Conservation (phyloP, 805 yeast species). For the Teunomyces pallodes region DNA sequence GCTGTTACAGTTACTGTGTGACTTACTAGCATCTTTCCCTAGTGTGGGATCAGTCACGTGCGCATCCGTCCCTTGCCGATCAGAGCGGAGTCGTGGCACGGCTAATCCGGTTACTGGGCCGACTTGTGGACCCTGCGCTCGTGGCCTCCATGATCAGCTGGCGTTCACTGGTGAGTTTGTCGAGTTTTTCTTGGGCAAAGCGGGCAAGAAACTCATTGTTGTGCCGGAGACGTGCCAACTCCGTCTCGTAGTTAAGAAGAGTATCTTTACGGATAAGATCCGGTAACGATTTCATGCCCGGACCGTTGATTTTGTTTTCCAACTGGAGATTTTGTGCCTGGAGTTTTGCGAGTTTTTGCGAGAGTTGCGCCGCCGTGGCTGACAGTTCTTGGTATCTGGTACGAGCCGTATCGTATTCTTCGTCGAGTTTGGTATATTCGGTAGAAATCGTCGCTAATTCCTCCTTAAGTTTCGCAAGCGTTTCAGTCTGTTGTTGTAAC, state of each 20-base stretch:
- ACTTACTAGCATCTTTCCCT: too few species aligned
- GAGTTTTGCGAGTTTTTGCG: constrained; percentile 17
- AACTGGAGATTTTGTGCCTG: constrained; percentile 19
- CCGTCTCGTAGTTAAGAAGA: constrained; percentile 23
- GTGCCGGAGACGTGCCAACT: constrained; percentile 21
- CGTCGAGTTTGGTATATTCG: constrained; percentile 24
- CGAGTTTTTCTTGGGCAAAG: constrained; percentile 31
- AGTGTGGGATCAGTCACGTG: neutral
- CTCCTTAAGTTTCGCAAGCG: constrained; percentile 21
- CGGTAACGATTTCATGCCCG: constrained; percentile 36
- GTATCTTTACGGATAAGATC: constrained; percentile 33
- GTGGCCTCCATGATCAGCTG: constrained; percentile 27
- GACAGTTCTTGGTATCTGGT: constrained; percentile 34
- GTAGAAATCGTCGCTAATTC: constrained; percentile 22
- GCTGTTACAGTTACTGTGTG: too few species aligned
- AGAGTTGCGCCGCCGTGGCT: constrained; percentile 29
- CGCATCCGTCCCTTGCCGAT: neutral
- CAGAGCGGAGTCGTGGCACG: constrained; percentile 39
- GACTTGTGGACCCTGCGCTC: constrained; percentile 24
- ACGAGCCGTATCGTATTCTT: constrained; percentile 30
- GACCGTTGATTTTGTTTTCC: constrained; percentile 25
- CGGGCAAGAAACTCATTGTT: constrained; percentile 30
- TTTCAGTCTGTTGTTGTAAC: constrained; percentile 15
- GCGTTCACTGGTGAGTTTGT: constrained; percentile 35
- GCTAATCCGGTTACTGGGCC: constrained; percentile 37